Percentiles rank a stretch among this genome's conserved stretches.
Evolutionary conservation across 1,139 yeast species (phyloP).

Genomic region (Debaryomyces psychrophilus): DNA sequence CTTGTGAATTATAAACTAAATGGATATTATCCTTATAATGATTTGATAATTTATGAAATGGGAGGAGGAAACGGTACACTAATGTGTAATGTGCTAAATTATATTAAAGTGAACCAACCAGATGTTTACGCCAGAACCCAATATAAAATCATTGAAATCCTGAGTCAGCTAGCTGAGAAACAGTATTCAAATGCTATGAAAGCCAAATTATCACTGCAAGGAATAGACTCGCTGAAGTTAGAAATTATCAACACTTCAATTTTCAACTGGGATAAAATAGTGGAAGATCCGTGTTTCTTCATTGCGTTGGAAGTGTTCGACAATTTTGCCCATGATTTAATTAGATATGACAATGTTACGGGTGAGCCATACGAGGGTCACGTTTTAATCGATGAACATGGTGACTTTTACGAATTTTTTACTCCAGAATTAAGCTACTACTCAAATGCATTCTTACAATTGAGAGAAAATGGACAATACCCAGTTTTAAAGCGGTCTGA

Average conservation of each 20-base stretch:
- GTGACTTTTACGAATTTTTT: conserved; percentile 77
- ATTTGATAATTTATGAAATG: conserved; percentile 77
- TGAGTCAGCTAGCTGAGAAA: conserved; percentile 65
- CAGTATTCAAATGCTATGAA: conserved; percentile 50
- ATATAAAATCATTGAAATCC: conserved; percentile 78
- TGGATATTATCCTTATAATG: conserved; percentile 61
- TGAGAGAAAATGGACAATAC: conserved; percentile 52
- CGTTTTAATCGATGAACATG: conserved; percentile 71
- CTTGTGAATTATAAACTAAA: conserved; percentile 69
- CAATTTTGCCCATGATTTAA: conserved; percentile 80
- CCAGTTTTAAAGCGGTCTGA: conserved; percentile 34
- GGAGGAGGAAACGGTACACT: conserved; percentile 92
- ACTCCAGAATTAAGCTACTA: conserved; percentile 68
- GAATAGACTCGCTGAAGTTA: conserved; percentile 53
- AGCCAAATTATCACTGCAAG: conserved; percentile 38
- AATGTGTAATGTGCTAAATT: conserved; percentile 77
- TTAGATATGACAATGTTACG: conserved; percentile 71
- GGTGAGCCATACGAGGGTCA: conserved; percentile 77
- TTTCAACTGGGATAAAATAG: conserved; percentile 69
- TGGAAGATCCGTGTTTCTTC: conserved; percentile 74
- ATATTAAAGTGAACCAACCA: conserved; percentile 63
- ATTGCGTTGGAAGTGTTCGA: conserved; percentile 85
- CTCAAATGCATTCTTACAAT: conserved; percentile 55
- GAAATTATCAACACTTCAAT: conserved; percentile 73
- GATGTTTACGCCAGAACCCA: conserved; percentile 69